A percentile compares a stretch with the other conserved stretches of the same genome.
These are phyloP conservation scores for Suillus placidus DNA, from an alignment of 768 basidiomycete species.

Conservation along the genomic window DNA sequence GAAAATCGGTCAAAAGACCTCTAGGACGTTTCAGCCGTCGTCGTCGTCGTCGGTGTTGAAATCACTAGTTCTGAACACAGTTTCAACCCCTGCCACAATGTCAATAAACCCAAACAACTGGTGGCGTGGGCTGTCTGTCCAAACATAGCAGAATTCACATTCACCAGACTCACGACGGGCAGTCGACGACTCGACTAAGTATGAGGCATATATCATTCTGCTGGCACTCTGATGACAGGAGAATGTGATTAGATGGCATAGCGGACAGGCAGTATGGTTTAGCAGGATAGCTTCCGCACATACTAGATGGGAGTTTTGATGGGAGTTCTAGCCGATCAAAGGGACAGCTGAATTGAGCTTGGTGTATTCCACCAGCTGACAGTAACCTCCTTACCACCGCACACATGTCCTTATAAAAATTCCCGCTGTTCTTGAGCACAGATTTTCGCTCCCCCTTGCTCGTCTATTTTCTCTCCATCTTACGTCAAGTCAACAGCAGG, in stretches of 20 bases:
- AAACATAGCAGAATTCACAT: background rate
- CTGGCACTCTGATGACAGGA: background rate
- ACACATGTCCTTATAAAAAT: background rate
- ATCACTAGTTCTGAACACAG: conserved; percentile 31
- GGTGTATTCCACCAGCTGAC: background rate
- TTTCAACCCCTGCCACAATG: conserved; percentile 33
- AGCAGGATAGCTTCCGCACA: background rate
- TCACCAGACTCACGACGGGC: no score
- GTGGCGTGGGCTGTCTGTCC: conserved; percentile 19
- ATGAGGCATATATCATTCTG: background rate
- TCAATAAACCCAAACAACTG: conserved; percentile 29
- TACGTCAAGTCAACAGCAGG: conserved; percentile 9
- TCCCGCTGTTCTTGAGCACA: background rate
- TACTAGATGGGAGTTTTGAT: background rate
- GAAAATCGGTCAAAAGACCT: background rate
- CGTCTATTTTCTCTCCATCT: conserved; percentile 3
- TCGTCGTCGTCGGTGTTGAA: conserved; percentile 32
- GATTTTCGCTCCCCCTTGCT: conserved; percentile 2
- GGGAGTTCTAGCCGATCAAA: background rate
- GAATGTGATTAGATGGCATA: background rate
- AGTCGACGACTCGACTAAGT: no score
- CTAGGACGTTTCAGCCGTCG: conserved; percentile 18
- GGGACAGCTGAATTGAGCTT: conserved; percentile 2
- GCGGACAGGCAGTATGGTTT: background rate
- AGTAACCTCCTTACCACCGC: conserved; percentile 1